Conservation (phyloP, 768 basidiomycete species). For the Phaffia tasmanica region DNA sequence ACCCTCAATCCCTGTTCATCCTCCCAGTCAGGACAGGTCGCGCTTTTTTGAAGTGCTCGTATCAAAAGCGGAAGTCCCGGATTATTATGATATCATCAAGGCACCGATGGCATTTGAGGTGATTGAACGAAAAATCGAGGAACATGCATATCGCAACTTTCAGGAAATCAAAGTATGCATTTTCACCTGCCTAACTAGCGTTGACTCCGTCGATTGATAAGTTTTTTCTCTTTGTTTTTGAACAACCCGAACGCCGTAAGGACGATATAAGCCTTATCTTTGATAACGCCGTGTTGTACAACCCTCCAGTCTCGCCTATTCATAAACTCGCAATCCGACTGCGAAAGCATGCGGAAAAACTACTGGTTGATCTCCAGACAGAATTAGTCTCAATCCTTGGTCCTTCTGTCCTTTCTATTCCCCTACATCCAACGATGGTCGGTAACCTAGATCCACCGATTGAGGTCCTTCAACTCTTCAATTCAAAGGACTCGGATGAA, state of each 20-base stretch:
- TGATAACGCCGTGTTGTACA: conserved; percentile 18
- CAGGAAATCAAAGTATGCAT: conserved; percentile 14
- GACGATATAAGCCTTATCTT: conserved; percentile 17
- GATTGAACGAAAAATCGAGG: conserved; percentile 13
- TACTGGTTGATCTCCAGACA: conserved; percentile 40
- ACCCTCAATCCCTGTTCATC: background rate
- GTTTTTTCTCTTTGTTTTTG: background rate
- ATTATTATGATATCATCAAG: conserved; percentile 16
- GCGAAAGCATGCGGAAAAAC: conserved; percentile 41
- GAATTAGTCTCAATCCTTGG: conserved; percentile 29
- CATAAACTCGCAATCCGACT: conserved; percentile 61
- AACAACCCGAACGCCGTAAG: background rate
- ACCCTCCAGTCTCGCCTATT: conserved; percentile 49
- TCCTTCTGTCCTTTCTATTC: conserved; percentile 31
- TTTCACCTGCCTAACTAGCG: background rate
- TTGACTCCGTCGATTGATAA: background rate
- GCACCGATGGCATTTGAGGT: conserved; percentile 9
- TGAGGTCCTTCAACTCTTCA: too few species aligned
- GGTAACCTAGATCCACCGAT: too few species aligned
- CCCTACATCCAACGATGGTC: too few species aligned
- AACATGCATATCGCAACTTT: conserved; percentile 1
- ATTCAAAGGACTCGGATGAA: too few species aligned
- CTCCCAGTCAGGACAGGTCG: conserved; percentile 54
- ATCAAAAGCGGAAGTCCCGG: conserved; percentile 3
- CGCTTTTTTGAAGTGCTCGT: conserved; percentile 41